phyloP scores from a whole-genome alignment of 768 basidiomycete genomes.

The Mycena venus region DNA sequence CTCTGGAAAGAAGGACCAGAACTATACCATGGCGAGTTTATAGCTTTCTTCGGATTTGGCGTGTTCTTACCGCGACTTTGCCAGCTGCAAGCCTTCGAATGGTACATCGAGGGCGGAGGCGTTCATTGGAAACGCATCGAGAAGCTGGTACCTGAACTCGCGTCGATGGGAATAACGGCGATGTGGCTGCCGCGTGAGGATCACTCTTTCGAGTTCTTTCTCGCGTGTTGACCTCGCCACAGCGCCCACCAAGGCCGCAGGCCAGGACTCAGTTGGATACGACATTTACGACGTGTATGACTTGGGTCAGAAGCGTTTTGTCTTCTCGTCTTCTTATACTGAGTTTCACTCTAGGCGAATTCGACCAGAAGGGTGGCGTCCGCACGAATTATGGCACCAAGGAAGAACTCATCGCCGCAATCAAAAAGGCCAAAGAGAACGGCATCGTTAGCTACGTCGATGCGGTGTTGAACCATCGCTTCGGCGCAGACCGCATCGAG shows the following conservation, averaged over 20 bases:
- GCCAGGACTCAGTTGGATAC: conserved; percentile 39
- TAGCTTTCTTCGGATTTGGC: background rate
- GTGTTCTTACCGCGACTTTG: background rate
- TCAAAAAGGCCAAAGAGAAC: conserved; percentile 61
- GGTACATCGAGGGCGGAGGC: conserved; percentile 39
- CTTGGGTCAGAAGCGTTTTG: conserved; percentile 35
- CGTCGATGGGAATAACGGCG: conserved; percentile 36
- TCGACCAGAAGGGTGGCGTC: conserved; percentile 66
- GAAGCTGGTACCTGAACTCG: conserved; percentile 30
- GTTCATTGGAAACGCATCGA: conserved; percentile 39
- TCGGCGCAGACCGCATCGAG: conserved; percentile 76
- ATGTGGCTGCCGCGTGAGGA: conserved; percentile 42
- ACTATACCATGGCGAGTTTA: conserved; percentile 35
- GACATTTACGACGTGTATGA: conserved; percentile 62
- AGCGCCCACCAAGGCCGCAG: conserved; percentile 43
- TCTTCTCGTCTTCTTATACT: background rate
- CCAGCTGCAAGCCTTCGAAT: conserved; percentile 41
- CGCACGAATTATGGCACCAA: conserved; percentile 80
- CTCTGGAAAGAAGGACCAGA: conserved; percentile 31
- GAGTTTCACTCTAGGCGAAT: conserved; percentile 55
- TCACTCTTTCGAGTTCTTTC: too few species aligned
- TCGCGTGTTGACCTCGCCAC: background rate
- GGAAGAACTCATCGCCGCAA: conserved; percentile 67
- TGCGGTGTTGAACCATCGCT: conserved; percentile 73
- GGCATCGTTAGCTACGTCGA: conserved; percentile 73